Percentiles rank a stretch among this genome's conserved stretches.
Evolutionary conservation across 176 grass and related monocot species (phyloP).

Genomic region (Poa annua): DNA sequence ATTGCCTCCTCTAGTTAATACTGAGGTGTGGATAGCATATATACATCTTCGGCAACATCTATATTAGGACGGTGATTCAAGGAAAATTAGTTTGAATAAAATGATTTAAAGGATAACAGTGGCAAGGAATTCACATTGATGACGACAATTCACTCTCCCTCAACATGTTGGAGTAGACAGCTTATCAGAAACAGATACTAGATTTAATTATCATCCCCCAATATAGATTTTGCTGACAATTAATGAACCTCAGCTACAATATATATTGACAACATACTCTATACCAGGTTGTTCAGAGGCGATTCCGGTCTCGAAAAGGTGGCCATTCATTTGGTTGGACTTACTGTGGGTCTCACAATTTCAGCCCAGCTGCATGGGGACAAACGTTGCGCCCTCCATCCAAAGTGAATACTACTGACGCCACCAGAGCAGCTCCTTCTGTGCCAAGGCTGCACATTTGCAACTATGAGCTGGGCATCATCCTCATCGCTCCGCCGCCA

Average conservation of each 20-base stretch:
- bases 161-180: background rate
- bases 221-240: background rate
- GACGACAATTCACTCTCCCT: background rate
- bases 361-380: slow-evolving; percentile 93
- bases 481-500: slow-evolving; percentile 58
- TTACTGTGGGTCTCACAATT: slow-evolving; percentile 94
- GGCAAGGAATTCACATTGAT: background rate
- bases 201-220: background rate
- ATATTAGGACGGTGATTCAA: slow-evolving; percentile 9
- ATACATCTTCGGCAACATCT: background rate
- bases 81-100: background rate
- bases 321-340: slow-evolving; percentile 75
- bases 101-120: slow-evolving; percentile 8
- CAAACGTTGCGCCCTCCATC: slow-evolving; percentile 51
- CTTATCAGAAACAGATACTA: background rate
- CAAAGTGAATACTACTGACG: slow-evolving; percentile 45
- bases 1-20: background rate
- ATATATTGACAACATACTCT: slow-evolving; percentile 24
- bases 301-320: slow-evolving; percentile 52
- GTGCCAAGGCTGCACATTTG: slow-evolving; percentile 68
- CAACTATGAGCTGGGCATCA: slow-evolving; percentile 86
- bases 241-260: slow-evolving; percentile 24
- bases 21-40: slow-evolving; percentile 13
- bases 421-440: slow-evolving; percentile 33
- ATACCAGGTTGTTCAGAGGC: slow-evolving; percentile 71